phyloP scores from a whole-genome alignment of 305 asterid genomes.

The Striga hermonthica region DNA sequence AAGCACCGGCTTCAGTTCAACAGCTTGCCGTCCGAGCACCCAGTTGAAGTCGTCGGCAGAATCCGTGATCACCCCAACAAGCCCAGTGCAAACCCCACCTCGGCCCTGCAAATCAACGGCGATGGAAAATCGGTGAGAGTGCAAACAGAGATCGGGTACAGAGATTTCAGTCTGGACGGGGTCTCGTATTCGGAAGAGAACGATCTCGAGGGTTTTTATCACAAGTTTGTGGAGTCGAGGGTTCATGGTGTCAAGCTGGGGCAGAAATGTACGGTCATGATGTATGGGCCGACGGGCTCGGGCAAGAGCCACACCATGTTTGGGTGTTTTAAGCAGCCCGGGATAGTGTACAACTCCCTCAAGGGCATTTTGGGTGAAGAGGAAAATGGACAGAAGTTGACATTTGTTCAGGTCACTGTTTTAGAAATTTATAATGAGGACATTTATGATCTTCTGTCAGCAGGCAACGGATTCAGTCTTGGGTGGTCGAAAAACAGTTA shows the following conservation, averaged over 20 bases:
- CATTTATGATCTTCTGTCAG: constrained; percentile 68
- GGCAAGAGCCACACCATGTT: constrained; percentile 97
- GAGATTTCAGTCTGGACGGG: constrained; percentile 80
- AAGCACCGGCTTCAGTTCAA: constrained; percentile 59
- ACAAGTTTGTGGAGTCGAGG: constrained; percentile 68
- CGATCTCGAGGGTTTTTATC: constrained; percentile 72
- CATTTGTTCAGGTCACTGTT: constrained; percentile 83
- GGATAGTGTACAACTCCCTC: constrained; percentile 75
- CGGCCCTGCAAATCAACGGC: constrained; percentile 51
- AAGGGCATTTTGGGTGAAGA: constrained; percentile 70
- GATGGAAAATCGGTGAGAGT: constrained; percentile 56
- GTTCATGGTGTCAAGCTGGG: constrained; percentile 75
- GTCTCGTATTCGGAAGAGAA: constrained; percentile 78
- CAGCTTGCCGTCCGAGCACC: constrained; percentile 62
- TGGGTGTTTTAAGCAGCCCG: constrained; percentile 69
- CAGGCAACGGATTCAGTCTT: constrained; percentile 56
- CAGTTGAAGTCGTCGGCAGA: constrained; percentile 82
- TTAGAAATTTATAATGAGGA: constrained; percentile 92
- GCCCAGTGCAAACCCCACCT: constrained; percentile 22
- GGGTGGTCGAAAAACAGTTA: constrained; percentile 75
- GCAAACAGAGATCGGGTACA: constrained; percentile 74
- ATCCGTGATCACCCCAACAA: too few relatives aligned
- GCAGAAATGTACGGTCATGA: constrained; percentile 85
- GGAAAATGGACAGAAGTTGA: constrained; percentile 44
- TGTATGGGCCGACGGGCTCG: constrained; percentile 96